Base-by-base conservation (phyloP, 2,329 filamentous ascomycete species). In the Xylaria sp. region DNA sequence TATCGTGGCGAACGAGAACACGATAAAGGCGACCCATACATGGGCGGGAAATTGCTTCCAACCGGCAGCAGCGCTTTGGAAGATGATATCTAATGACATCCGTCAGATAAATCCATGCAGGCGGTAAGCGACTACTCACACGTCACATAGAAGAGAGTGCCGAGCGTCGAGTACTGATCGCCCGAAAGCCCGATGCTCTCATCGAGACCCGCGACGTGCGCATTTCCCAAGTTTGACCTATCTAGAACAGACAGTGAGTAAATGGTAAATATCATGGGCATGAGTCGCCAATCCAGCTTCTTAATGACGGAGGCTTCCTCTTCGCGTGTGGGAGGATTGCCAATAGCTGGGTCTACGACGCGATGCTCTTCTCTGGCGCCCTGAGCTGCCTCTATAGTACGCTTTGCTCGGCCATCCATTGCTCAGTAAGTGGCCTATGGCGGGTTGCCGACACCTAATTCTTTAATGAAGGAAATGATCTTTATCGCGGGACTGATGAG, bases 1-100 rank as follows among this genome's bases (percentile, higher is more conserved):
- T n/a, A 77, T 71, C 9, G 75, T 73, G 3, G 78, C 77, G 76
- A 78, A 81, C 4, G 75, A 74, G 10, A 79, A 60, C 67, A 80
- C 78, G 19, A 81, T 70, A 49, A 77, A 77, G 0, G 76, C 74
- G 33, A 80, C 75, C 77, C 78, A 80, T 52, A 73, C 75, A 62
- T 74, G 62, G 7, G 69, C 63, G 6, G 60, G 66, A 31, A 66
- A 67, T 13, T 59, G 58, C 38, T 65, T 68, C 66, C 66, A 71
- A 33, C 61, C 66, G 2, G 56, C 58, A 1, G 58, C 59, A 3
- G 60, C 61, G 27, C 48, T 40, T 40, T 67, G 63, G 33, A 67
- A 66, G 3, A 66, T 58, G 19, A 65, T 66, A 37, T 63, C 63
- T 64, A 31, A 5, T n/a, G 3, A 41, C 35, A 13, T 35, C 9